These are phyloP conservation scores for Maudiozyma bulderi DNA, from an alignment of 805 yeast genomes.

Conservation along the genomic window DNA sequence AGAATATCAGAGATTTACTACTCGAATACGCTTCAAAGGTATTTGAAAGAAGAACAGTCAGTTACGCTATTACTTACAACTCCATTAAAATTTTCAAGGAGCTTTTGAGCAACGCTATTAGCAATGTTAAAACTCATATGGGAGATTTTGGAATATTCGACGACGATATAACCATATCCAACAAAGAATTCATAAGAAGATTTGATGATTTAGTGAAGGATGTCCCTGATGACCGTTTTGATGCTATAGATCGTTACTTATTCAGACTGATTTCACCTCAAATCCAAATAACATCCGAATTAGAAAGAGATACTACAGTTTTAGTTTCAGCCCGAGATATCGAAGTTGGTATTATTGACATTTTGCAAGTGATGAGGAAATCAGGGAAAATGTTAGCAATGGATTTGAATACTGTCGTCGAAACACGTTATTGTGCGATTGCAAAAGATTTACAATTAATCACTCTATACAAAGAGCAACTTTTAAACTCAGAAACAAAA, in stretches of 20 bases:
- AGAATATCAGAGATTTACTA: slow-evolving; percentile 38
- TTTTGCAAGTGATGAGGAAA: slow-evolving; percentile 31
- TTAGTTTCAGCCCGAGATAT: slow-evolving; percentile 49
- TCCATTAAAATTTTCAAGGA: slow-evolving; percentile 43
- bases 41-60: slow-evolving; percentile 34
- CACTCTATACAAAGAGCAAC: slow-evolving; percentile 36
- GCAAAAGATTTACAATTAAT: slow-evolving; percentile 48
- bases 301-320: slow-evolving; percentile 39
- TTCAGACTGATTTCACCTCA: slow-evolving; percentile 53
- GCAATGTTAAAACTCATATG: slow-evolving; percentile 9
- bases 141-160: slow-evolving; percentile 6
- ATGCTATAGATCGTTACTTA: slow-evolving; percentile 42
- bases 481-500: slow-evolving; percentile 23
- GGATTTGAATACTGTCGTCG: slow-evolving; percentile 35
- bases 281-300: slow-evolving; percentile 42
- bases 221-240: slow-evolving; percentile 31
- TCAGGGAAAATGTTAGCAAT: slow-evolving; percentile 20
- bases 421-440: slow-evolving; percentile 46
- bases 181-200: slow-evolving; percentile 30
- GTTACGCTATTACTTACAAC: slow-evolving; percentile 39
- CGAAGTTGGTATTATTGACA: slow-evolving; percentile 43
- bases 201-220: slow-evolving; percentile 41
- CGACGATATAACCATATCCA: slow-evolving; percentile 16
- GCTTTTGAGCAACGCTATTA: slow-evolving; percentile 20
- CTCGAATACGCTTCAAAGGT: slow-evolving; percentile 38